Base-by-base conservation (phyloP, 208 protist genomes). In the Strigomonas culicis region DNA sequence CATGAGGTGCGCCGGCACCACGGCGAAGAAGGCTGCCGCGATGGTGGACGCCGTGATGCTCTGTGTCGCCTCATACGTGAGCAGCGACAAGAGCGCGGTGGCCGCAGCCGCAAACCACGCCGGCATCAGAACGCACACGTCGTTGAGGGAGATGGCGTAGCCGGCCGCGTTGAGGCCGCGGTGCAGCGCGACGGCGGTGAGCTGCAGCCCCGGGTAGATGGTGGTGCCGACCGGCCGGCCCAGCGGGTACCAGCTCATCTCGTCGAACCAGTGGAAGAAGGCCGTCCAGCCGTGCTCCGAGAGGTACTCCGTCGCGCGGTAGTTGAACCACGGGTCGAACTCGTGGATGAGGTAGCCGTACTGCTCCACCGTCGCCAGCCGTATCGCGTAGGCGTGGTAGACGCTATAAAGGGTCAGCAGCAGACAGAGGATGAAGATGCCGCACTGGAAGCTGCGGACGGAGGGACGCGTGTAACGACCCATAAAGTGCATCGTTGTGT, bases 261-360 rank as follows among this genome's bases (percentile, higher is more conserved):
- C 87, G 86, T 99, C 98, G 70, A 99, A 99, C 98, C 98, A 99
- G 82, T 98, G 97, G 66, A 97, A 87, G 82, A 99, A 99, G 46
- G 98, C 84, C 46, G 89, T 82, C 69, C 93, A 96, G 65, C 98
- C 98, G 65, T 99, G 69, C 27, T 90, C 69, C 25, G 70, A 79
- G 28, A 98, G 79, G 72, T 98, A 97, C 80, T 97, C 53, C 36
- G 95, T 88, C 17, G 92, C 85, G 49, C 93, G 87, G 77, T 83
- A 97, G 79, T 98, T 97, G 78, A 98, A 98, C 87, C 89, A 95
- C 56, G 89, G 90, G 70, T 97, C 92, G 71, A 95, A 96, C 73
- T 97, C 95, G 72, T 98, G 95, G 72, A 98, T 98, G 21, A 97
- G 53, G 56, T 69, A 69, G 22, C 92, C 94, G 73, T 95, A 98